Conservation (phyloP, 176 grass and related monocot genomes). For the Poa pratensis region DNA sequence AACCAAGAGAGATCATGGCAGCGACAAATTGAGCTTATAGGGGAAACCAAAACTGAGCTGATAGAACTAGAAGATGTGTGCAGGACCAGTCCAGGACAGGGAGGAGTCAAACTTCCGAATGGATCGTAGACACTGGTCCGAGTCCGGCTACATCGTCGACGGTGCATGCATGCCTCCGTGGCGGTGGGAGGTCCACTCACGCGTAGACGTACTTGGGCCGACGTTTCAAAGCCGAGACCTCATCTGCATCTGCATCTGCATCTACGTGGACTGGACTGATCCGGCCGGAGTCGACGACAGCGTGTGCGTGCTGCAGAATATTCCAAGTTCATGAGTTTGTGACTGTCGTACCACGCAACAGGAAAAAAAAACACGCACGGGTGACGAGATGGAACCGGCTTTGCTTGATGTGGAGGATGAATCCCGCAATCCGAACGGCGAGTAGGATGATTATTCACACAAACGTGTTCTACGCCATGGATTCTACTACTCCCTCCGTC, state of each 20-base stretch:
- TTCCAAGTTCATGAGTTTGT: background rate
- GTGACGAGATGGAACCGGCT: too few species aligned
- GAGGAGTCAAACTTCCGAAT: constrained; percentile 20
- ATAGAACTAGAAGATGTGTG: background rate
- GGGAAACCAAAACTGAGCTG: too few species aligned
- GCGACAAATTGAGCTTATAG: too few species aligned
- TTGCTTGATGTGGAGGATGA: too few species aligned
- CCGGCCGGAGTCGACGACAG: background rate
- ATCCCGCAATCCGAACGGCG: too few species aligned
- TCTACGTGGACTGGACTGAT: background rate
- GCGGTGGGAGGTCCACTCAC: background rate
- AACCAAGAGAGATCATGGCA: too few species aligned
- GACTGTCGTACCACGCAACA: too few species aligned
- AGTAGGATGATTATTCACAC: too few species aligned
- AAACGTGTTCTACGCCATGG: too few species aligned
- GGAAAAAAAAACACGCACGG: too few species aligned
- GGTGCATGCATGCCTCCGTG: background rate
- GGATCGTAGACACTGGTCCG: background rate
- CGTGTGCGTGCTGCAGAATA: background rate
- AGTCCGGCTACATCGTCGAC: background rate
- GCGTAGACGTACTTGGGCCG: background rate
- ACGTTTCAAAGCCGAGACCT: background rate
- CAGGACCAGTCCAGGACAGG: background rate
- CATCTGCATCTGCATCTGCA: background rate
- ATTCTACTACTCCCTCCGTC: too few species aligned